Conservation (phyloP, 2,329 filamentous ascomycete genomes). For the Aureobasidium mangrovei region DNA sequence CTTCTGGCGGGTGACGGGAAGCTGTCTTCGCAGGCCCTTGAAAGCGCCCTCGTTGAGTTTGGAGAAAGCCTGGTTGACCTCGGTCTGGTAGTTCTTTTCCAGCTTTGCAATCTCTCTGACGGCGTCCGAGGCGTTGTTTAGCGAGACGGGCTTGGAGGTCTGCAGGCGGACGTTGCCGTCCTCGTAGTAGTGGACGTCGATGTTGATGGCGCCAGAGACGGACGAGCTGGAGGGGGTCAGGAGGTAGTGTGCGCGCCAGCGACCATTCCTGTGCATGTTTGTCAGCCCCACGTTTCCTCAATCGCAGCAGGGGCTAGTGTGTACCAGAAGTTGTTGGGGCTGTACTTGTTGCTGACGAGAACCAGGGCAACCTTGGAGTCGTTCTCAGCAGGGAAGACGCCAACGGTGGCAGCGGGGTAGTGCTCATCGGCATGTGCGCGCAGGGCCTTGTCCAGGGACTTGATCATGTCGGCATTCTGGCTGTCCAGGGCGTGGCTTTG, state of each 20-base stretch:
- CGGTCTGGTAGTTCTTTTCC: conserved; percentile 94
- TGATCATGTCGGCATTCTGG: conserved; percentile 66
- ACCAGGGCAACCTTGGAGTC: conserved; percentile 71
- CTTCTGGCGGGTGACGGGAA: conserved; percentile 95
- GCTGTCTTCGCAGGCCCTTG: conserved; percentile 81
- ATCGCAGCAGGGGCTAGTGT: conserved; percentile 13
- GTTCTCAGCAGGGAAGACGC: conserved; percentile 71
- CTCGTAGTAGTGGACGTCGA: conserved; percentile 99
- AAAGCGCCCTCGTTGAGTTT: conserved; percentile 88
- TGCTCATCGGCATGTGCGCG: conserved; percentile 74
- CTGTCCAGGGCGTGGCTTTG: conserved; percentile 76
- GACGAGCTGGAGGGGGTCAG: conserved; percentile 59
- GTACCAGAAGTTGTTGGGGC: conserved; percentile 94
- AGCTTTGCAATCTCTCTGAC: conserved; percentile 65
- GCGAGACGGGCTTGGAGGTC: conserved; percentile 68
- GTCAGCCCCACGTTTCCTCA: not conserved
- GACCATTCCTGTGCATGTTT: conserved; percentile 63
- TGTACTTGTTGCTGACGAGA: conserved; percentile 93
- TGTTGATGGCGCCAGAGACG: conserved; percentile 73
- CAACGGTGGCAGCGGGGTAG: conserved; percentile 71
- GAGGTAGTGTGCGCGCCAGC: conserved; percentile 85
- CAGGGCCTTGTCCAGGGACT: conserved; percentile 74
- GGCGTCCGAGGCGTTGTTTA: conserved; percentile 57
- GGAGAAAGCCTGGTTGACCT: conserved; percentile 83
- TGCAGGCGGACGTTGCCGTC: conserved; percentile 93